Base-by-base conservation (phyloP, 2,329 filamentous ascomycete genomes). In the Graphilbum ipis-grandicollis region DNA sequence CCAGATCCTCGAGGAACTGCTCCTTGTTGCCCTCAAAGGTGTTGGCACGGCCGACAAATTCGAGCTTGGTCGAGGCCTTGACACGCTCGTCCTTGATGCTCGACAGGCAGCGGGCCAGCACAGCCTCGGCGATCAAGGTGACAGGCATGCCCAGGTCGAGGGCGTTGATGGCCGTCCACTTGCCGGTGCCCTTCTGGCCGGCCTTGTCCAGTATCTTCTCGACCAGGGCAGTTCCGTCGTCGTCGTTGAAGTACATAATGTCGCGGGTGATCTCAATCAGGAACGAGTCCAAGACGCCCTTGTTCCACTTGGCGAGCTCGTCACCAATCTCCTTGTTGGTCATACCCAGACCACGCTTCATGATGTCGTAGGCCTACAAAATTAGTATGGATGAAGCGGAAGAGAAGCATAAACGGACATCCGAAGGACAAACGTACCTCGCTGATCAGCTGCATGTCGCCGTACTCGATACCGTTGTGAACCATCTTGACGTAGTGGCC, bases 401-500 rank as follows among this genome's bases (percentile, higher is more conserved):
- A 22, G 8, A 14, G 36, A 41, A 37, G 19, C 15, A 26, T 19
- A 14, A 10, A 26, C 3, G 12, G n/a, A 4, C 22, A 29, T 9
- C 9, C 7, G 5, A 14, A 32, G 18, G 32, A n/a, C n/a, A 23
- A 22, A 36, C 73, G 52, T 65, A 93, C 88, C 78, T 98, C 90
- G 65, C 80, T 92, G 60, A 98, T 98, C 55, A 98, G 74, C 72
- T 98, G 90, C 90, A 98, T 98, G 68, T 98, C 90, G 76, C 90
- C 90, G 60, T 98, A 98, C 69, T 98, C 90, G 53, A 98, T 98
- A 74, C 90, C 90, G 67, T 98, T 98, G 79, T 98, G 90, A 46
- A 98, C 90, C 90, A 98, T 98, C 82, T 98, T 98, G 71, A 98
- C 88, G 72, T 94, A 98, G 78, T 98, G 90, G 52, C 90, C 90